phyloP scores from a whole-genome alignment of 2,329 filamentous ascomycete genomes.

The Fusarium papillatum region DNA sequence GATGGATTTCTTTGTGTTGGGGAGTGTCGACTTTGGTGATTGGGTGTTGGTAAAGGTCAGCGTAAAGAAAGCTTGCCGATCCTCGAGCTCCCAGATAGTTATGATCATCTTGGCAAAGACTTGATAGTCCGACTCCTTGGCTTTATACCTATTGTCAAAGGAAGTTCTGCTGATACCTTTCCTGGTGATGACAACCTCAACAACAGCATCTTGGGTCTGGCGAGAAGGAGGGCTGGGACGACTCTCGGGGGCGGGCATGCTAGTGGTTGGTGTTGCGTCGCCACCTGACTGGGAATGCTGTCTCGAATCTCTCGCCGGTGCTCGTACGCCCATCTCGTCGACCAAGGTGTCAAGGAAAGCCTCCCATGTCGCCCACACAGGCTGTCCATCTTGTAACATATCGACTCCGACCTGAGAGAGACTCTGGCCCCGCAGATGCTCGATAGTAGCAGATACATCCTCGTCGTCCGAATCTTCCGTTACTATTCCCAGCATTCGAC shows the following conservation, averaged over 20 bases:
- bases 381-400: constrained; percentile 76
- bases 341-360: constrained; percentile 68
- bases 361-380: constrained; percentile 72
- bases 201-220: constrained; percentile 70
- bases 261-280: constrained; percentile 54
- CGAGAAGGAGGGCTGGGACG: constrained; percentile 37
- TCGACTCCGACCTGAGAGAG: constrained; percentile 81
- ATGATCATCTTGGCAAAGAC: constrained; percentile 82
- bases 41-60: constrained; percentile 79
- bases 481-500: constrained; percentile 74
- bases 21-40: constrained; percentile 50
- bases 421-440: constrained; percentile 74
- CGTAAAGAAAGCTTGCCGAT: constrained; percentile 78
- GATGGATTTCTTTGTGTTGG: constrained; percentile 53
- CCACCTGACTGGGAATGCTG: constrained; percentile 40
- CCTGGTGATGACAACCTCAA: constrained; percentile 76
- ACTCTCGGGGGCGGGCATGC: constrained; percentile 50
- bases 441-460: constrained; percentile 61
- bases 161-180: constrained; percentile 57
- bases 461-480: constrained; percentile 55
- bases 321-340: constrained; percentile 54
- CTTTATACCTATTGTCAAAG: constrained; percentile 50
- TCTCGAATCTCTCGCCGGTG: constrained; percentile 39
- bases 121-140: constrained; percentile 54
- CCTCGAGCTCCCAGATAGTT: constrained; percentile 78